A percentile compares a stretch with the other conserved stretches of the same genome.
phyloP scores from a whole-genome alignment of 2,329 filamentous ascomycete species.

The Cercospora sesami region DNA sequence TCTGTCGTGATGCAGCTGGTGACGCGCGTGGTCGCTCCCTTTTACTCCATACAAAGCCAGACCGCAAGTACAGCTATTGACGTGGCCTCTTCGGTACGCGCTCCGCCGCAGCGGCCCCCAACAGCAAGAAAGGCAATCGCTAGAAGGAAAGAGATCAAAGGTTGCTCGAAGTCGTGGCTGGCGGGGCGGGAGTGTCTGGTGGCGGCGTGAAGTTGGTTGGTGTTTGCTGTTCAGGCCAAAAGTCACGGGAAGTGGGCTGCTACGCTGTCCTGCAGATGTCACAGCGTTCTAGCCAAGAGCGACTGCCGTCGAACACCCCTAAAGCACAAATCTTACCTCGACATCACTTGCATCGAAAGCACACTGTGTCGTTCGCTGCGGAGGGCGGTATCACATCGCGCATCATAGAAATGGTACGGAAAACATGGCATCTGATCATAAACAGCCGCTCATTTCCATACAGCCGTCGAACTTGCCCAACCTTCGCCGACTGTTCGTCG shows the following conservation, averaged over 20 bases:
- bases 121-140: not conserved
- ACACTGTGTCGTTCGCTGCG: not conserved
- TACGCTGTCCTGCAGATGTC: not conserved
- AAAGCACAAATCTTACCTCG: conserved; percentile 4
- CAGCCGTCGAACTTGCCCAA: conserved; percentile 81
- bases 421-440: not conserved
- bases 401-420: not conserved
- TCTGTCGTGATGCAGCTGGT: conserved; percentile 7
- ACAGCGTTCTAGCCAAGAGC: not conserved
- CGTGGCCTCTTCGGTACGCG: conserved; percentile 5
- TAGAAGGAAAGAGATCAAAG: not conserved
- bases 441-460: not conserved
- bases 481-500: conserved; percentile 91
- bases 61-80: conserved; percentile 18
- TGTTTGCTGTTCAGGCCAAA: conserved; percentile 3
- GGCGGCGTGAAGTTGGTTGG: not conserved
- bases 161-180: not conserved
- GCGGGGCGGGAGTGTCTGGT: not conserved
- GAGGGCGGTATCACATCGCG: not conserved
- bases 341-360: not conserved
- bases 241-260: conserved; percentile 3
- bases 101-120: not conserved
- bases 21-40: conserved; percentile 2
- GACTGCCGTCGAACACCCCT: conserved; percentile 3
- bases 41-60: conserved; percentile 20